These are phyloP conservation scores for Naganishia vishniacii DNA, from an alignment of 768 basidiomycete genomes.

Conservation along the genomic window DNA sequence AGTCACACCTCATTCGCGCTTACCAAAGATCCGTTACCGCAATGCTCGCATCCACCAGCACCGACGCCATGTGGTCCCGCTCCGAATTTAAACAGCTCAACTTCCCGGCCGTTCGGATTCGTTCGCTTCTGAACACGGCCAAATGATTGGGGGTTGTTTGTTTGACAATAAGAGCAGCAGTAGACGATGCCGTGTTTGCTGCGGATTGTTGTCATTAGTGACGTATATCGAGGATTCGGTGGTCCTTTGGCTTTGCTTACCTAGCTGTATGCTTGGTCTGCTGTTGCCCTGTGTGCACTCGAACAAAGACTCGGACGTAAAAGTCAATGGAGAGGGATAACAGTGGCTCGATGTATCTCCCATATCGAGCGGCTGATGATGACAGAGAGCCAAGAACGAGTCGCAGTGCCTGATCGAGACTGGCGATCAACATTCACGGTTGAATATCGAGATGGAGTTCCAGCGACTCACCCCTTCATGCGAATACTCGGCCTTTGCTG, in stretches of 20 bases:
- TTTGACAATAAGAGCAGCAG: constrained; percentile 76
- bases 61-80: constrained; percentile 56
- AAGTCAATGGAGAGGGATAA: constrained; percentile 93
- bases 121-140: constrained; percentile 64
- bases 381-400: constrained; percentile 82
- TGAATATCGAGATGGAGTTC: background rate
- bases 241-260: constrained; percentile 61
- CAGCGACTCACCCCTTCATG: constrained; percentile 76
- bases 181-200: constrained; percentile 84
- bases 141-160: constrained; percentile 76
- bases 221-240: too few relatives aligned
- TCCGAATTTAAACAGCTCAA: constrained; percentile 64
- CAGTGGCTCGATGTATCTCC: constrained; percentile 76
- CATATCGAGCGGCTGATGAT: constrained; percentile 82
- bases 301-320: constrained; percentile 86
- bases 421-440: background rate
- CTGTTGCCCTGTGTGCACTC: constrained; percentile 64
- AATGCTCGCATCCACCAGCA: constrained; percentile 65
- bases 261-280: constrained; percentile 77
- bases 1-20: constrained; percentile 37
- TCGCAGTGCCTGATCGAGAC: constrained; percentile 66
- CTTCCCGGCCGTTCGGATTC: constrained; percentile 55
- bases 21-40: constrained; percentile 70
- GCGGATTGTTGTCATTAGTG: too few relatives aligned
- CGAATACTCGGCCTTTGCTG: constrained; percentile 85